Conservation (phyloP, 805 yeast genomes). For the Candida ovalis region DNA sequence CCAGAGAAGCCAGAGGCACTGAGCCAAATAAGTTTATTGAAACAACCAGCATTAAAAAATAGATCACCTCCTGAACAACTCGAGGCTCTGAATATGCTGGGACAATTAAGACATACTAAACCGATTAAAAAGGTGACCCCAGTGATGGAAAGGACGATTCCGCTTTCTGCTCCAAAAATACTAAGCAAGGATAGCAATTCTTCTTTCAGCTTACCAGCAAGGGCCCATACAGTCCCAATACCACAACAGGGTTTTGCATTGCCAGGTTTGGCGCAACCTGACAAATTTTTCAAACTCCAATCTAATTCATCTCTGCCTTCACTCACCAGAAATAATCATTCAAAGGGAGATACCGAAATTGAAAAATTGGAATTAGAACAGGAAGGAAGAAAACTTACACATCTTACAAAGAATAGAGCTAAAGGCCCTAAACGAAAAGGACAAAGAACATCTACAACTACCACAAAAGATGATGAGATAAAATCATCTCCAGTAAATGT, state of each 20-base stretch:
- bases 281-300: conserved; percentile 21
- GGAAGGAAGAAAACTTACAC: conserved; percentile 33
- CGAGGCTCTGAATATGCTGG: conserved; percentile 21
- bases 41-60: not conserved
- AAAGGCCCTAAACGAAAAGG: conserved; percentile 54
- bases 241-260: conserved; percentile 15
- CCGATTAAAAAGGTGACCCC: not conserved
- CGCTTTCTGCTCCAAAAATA: not conserved
- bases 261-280: conserved; percentile 22
- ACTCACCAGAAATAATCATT: not conserved
- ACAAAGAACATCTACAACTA: conserved; percentile 10
- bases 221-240: conserved; percentile 6
- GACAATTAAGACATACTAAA: not conserved
- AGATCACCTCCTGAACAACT: conserved; percentile 20
- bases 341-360: conserved; percentile 9
- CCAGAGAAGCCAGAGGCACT: not conserved
- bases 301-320: conserved; percentile 27
- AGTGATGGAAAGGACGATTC: not conserved
- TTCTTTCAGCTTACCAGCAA: not conserved
- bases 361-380: conserved; percentile 20
- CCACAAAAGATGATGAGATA: not conserved
- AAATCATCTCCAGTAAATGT: not conserved
- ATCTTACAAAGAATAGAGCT: conserved; percentile 44
- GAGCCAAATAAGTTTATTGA: not conserved
- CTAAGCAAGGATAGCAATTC: not conserved